Evolutionary conservation across 352 stramenopile species (phyloP).

Genomic region (Phytopythium chamaehyphon): DNA sequence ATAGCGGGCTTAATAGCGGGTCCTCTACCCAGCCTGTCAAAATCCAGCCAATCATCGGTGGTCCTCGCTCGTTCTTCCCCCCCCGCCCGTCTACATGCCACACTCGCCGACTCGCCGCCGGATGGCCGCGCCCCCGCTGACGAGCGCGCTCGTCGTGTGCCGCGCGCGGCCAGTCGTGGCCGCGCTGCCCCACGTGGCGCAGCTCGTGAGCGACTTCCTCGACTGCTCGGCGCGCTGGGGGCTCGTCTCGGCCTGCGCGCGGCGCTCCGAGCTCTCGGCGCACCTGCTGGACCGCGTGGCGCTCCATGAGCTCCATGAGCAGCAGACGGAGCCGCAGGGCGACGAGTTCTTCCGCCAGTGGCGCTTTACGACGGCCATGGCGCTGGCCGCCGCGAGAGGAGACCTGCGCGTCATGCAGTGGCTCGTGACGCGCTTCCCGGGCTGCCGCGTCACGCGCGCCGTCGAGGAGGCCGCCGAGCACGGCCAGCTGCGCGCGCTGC

Average conservation of each 20-base stretch:
- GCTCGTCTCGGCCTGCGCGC: constrained; percentile 20
- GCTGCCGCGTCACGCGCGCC: constrained; percentile 21
- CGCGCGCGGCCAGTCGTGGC: constrained; percentile 14
- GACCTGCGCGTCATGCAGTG: constrained; percentile 19
- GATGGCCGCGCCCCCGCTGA: constrained; percentile 14
- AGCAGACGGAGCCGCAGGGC: constrained; percentile 6
- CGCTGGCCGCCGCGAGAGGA: constrained; percentile 10
- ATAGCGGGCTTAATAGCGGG: too few species aligned
- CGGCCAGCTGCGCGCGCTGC: constrained; percentile 17
- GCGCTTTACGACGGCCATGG: constrained; percentile 18
- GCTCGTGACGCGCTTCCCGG: constrained; percentile 13
- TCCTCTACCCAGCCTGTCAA: background rate
- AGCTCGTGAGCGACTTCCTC: constrained; percentile 29
- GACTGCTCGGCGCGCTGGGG: constrained; percentile 26
- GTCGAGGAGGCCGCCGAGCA: constrained; percentile 28
- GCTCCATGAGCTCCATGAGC: constrained; percentile 10
- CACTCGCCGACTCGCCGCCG: background rate
- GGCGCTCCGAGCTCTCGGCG: constrained; percentile 14
- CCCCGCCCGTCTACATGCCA: too few species aligned
- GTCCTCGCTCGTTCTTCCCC: too few species aligned
- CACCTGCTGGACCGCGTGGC: constrained; percentile 20
- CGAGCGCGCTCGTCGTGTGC: constrained; percentile 20
- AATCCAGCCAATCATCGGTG: too few species aligned
- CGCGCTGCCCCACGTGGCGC: constrained; percentile 18
- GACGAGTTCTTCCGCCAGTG: constrained; percentile 23